Conservation (phyloP, 768 basidiomycete genomes). For the Crucibulum laeve region DNA sequence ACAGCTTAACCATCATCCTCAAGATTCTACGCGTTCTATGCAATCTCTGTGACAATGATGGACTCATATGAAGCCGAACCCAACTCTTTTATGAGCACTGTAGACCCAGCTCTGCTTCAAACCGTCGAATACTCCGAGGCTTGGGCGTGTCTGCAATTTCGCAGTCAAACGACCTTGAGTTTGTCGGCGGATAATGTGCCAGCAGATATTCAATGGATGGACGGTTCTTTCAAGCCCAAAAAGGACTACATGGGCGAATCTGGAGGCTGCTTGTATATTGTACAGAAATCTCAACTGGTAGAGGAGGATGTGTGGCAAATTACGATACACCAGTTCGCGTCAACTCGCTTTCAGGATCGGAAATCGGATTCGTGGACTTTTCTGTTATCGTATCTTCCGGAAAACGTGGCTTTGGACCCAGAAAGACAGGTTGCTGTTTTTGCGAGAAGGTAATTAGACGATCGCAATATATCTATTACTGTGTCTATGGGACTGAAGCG, state of each 20-base stretch:
- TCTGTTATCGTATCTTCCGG: background rate
- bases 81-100: too few species aligned
- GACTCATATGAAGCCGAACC: too few species aligned
- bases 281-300: conserved; percentile 1
- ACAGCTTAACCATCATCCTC: too few species aligned
- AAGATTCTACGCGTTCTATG: too few species aligned
- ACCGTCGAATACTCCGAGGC: background rate
- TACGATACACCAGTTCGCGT: background rate
- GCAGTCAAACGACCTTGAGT: background rate
- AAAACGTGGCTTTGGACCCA: background rate
- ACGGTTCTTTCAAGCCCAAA: conserved; percentile 3
- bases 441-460: background rate
- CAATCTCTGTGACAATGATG: too few species aligned
- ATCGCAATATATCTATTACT: background rate
- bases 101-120: too few species aligned
- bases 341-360: background rate
- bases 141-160: background rate
- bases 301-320: background rate
- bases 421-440: background rate
- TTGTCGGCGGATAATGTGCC: background rate
- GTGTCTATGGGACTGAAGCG: too few species aligned
- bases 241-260: conserved; percentile 5
- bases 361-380: background rate
- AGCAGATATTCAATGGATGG: background rate
- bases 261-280: conserved; percentile 6